These are phyloP conservation scores for Flaveria trinervia DNA, from an alignment of 129 eudicot genomes.

Conservation along the genomic window DNA sequence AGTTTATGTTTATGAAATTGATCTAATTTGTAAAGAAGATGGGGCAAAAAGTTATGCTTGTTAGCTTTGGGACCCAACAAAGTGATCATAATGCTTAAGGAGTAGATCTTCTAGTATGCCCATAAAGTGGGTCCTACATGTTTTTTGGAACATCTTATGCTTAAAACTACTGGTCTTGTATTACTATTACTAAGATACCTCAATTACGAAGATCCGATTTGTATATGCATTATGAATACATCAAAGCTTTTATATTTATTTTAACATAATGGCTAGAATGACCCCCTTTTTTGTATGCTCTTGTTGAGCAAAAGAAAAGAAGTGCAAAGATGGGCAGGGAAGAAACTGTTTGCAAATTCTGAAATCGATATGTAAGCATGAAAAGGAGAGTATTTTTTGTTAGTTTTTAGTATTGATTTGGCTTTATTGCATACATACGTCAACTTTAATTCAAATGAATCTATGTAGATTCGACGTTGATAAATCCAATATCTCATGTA, in stretches of 20 bases:
- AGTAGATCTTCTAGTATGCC: slow-evolving; percentile 13
- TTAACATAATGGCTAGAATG: background rate
- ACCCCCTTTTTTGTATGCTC: background rate
- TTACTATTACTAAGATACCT: background rate
- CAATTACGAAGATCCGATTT: slow-evolving; percentile 1
- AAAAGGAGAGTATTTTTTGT: background rate
- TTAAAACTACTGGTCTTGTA: background rate
- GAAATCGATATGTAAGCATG: background rate
- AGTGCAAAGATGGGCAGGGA: background rate
- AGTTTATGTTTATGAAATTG: slow-evolving; percentile 14
- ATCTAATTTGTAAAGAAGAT: slow-evolving; percentile 16
- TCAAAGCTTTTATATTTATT: background rate
- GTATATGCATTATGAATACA: background rate
- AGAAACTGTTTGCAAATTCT: slow-evolving; percentile 6
- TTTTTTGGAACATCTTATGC: slow-evolving; percentile 19
- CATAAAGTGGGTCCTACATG: slow-evolving; percentile 21
- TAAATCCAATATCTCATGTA: background rate
- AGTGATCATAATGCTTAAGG: slow-evolving; percentile 26
- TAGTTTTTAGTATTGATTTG: background rate
- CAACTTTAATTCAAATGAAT: background rate
- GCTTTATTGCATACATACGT: background rate
- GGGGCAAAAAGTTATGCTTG: background rate
- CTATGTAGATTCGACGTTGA: background rate
- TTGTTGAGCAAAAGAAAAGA: background rate
- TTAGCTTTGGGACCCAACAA: slow-evolving; percentile 31